Percentiles rank a stretch among this genome's conserved stretches.
Evolutionary conservation across 2,329 filamentous ascomycete genomes (phyloP).

Genomic region (Calonectria fujianensis): DNA sequence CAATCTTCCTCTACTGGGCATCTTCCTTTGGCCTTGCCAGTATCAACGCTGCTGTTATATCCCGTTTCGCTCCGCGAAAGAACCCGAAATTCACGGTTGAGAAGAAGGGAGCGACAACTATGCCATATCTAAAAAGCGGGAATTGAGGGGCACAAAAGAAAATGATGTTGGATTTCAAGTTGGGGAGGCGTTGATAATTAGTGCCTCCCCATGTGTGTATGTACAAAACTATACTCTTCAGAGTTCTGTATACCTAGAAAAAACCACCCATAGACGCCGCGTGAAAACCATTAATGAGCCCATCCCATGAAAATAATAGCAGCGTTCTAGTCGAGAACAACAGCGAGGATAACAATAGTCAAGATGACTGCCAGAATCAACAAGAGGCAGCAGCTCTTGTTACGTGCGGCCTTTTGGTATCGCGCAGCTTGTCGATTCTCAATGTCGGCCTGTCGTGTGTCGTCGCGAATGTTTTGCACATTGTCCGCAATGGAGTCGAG

Average conservation of each 20-base stretch:
- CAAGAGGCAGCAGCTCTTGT: conserved; percentile 94
- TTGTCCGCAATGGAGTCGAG: conserved; percentile 92
- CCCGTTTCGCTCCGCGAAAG: conserved; percentile 48
- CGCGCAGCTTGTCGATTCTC: conserved; percentile 90
- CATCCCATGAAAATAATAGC: conserved; percentile 42
- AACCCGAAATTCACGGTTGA: conserved; percentile 43
- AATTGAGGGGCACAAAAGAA: conserved; percentile 35
- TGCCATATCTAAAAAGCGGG: conserved; percentile 51
- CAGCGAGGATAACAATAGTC: conserved; percentile 91
- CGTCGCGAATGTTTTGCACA: conserved; percentile 86
- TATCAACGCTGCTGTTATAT: conserved; percentile 59
- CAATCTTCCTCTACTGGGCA: conserved; percentile 65
- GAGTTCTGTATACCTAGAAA: conserved; percentile 50
- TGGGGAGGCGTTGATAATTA: conserved; percentile 43
- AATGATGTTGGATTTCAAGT: conserved; percentile 41
- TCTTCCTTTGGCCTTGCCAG: conserved; percentile 60
- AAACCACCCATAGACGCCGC: conserved; percentile 53
- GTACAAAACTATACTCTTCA: conserved; percentile 49
- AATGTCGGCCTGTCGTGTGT: conserved; percentile 89
- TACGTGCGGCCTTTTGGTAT: conserved; percentile 96
- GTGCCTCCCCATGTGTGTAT: conserved; percentile 45
- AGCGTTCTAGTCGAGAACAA: conserved; percentile 79
- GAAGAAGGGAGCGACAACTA: conserved; percentile 31
- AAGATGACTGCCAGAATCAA: conserved; percentile 92
- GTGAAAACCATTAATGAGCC: conserved; percentile 41